Conservation (phyloP, 331 rosid genomes). For the Malus hybrid region DNA sequence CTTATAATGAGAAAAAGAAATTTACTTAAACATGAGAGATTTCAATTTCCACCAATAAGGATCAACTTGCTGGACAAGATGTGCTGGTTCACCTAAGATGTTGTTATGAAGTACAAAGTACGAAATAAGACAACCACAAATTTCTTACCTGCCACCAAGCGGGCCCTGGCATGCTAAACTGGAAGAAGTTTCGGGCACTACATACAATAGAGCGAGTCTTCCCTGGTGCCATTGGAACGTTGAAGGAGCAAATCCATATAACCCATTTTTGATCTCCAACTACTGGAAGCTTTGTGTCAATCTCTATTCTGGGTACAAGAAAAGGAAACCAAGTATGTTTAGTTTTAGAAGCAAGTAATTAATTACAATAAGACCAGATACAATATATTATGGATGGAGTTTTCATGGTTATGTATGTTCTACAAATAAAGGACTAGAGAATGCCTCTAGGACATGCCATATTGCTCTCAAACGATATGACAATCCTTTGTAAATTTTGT, state of each 20-base stretch:
- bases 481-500: neutral
- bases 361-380: neutral
- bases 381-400: neutral
- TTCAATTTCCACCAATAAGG: neutral
- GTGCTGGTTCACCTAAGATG: neutral
- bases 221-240: conserved; percentile 96
- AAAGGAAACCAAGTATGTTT: neutral
- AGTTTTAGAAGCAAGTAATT: conserved; percentile 13
- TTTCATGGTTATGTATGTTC: neutral
- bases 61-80: neutral
- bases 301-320: conserved; percentile 60
- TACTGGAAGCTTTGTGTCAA: conserved; percentile 74
- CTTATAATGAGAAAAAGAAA: neutral
- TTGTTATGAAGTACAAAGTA: neutral
- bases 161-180: conserved; percentile 81
- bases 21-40: neutral
- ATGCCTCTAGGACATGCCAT: neutral
- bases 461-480: neutral
- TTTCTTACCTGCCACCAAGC: conserved; percentile 93
- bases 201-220: conserved; percentile 96
- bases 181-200: conserved; percentile 96
- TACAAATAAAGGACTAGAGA: neutral
- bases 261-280: conserved; percentile 91
- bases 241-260: conserved; percentile 95
- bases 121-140: neutral